These are phyloP conservation scores for Helotiales sp. DNA, from an alignment of 2,329 filamentous ascomycete species.

Conservation along the genomic window DNA sequence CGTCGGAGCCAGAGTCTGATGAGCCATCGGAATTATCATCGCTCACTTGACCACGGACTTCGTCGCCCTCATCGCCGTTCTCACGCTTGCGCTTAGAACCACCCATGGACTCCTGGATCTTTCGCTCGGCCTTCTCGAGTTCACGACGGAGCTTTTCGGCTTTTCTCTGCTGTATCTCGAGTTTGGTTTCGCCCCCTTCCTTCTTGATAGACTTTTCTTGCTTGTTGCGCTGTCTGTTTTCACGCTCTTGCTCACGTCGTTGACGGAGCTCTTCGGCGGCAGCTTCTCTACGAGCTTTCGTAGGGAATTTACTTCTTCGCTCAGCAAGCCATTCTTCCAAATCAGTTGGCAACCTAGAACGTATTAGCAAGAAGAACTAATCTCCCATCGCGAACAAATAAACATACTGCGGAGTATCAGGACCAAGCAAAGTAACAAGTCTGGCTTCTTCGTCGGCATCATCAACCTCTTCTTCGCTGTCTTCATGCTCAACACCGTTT, in stretches of 20 bases:
- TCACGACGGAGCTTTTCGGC: slow-evolving; percentile 67
- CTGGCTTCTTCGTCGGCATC: slow-evolving; percentile 66
- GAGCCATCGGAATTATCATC: slow-evolving; percentile 39
- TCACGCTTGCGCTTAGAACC: slow-evolving; percentile 72
- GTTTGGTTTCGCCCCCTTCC: slow-evolving; percentile 55
- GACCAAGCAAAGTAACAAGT: slow-evolving; percentile 45
- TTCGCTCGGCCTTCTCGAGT: slow-evolving; percentile 70
- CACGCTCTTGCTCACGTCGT: slow-evolving; percentile 39
- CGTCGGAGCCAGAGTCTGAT: slow-evolving; percentile 55
- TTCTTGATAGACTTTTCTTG: slow-evolving; percentile 45
- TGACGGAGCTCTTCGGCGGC: slow-evolving; percentile 58
- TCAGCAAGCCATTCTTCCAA: slow-evolving; percentile 82
- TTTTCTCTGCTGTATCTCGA: slow-evolving; percentile 59
- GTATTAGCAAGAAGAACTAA: slow-evolving; percentile 43
- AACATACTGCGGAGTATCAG: slow-evolving; percentile 46
- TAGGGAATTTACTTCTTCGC: slow-evolving; percentile 80
- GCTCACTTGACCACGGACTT: slow-evolving; percentile 52
- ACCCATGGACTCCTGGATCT: slow-evolving; percentile 47
- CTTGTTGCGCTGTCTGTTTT: slow-evolving; percentile 45
- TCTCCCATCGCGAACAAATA: slow-evolving; percentile 31
- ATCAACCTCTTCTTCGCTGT: slow-evolving; percentile 66
- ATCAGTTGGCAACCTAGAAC: slow-evolving; percentile 59
- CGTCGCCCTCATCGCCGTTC: slow-evolving; percentile 69
- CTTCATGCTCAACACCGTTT: slow-evolving; percentile 53
- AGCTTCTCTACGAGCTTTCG: slow-evolving; percentile 69